Evolutionary conservation across 495 filamentous ascomycete genomes (phyloP).

Genomic region (Neurospora tetraspora): DNA sequence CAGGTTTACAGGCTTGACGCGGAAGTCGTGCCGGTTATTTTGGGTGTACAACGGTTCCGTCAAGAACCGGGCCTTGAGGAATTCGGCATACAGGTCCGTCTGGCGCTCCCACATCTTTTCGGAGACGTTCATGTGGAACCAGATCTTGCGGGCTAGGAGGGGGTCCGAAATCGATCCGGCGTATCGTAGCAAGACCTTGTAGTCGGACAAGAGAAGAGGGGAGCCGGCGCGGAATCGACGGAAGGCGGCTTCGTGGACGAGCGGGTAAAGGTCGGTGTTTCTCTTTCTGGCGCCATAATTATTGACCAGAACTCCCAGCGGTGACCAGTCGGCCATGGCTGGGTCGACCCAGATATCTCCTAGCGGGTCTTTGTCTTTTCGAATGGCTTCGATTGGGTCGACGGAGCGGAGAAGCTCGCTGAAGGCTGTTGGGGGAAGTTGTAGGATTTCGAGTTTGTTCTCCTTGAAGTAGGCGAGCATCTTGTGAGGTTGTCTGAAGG

Average conservation of each 20-base stretch:
- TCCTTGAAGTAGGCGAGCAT: conserved; percentile 4
- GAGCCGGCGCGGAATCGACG: conserved; percentile 15
- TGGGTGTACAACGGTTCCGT: conserved; percentile 25
- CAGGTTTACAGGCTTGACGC: conserved; percentile 22
- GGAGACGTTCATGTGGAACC: conserved; percentile 6
- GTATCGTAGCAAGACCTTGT: conserved; percentile 20
- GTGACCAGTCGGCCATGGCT: conserved; percentile 17
- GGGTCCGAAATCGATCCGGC: conserved; percentile 25
- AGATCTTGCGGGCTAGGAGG: conserved; percentile 7
- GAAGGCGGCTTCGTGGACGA: conserved; percentile 10
- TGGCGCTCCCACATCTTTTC: conserved; percentile 8
- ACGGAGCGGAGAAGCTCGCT: conserved; percentile 28
- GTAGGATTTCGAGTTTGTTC: not conserved
- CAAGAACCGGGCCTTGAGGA: conserved; percentile 26
- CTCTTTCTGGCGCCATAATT: conserved; percentile 21
- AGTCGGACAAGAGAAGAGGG: conserved; percentile 18
- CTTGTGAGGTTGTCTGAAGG: not conserved
- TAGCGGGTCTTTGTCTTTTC: conserved; percentile 15
- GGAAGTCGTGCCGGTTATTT: conserved; percentile 17
- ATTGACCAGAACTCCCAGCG: conserved; percentile 18
- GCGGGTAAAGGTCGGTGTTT: conserved; percentile 14
- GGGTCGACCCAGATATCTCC: conserved; percentile 9
- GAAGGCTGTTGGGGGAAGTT: conserved; percentile 23
- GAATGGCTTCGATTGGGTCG: conserved; percentile 20
- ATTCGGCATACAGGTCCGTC: conserved; percentile 17